Evolutionary conservation across 2,329 filamentous ascomycete genomes (phyloP).

Genomic region (Zymoseptoria pseudotritici): DNA sequence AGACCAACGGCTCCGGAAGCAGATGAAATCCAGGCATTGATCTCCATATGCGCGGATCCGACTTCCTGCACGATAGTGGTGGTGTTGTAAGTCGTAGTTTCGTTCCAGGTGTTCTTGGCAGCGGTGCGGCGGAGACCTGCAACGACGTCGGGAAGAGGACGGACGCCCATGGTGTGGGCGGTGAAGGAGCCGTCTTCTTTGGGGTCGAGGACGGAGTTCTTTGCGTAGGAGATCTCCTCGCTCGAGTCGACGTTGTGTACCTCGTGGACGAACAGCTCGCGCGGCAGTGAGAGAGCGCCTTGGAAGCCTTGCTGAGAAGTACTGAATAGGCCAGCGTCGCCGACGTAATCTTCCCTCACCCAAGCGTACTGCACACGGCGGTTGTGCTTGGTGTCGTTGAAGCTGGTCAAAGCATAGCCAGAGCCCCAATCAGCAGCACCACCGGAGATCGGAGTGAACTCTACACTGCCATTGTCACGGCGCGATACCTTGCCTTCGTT

Average conservation of each 20-base stretch:
- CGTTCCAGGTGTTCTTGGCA: slow-evolving; percentile 19
- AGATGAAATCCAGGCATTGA: slow-evolving; percentile 33
- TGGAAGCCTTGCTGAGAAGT: slow-evolving; percentile 39
- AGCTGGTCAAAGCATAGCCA: slow-evolving; percentile 40
- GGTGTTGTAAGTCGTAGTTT: slow-evolving; percentile 19
- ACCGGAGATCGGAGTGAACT: slow-evolving; percentile 39
- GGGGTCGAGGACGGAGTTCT: slow-evolving; percentile 19
- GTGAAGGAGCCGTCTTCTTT: slow-evolving; percentile 32
- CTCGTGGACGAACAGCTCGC: slow-evolving; percentile 42
- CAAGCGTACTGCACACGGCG: slow-evolving; percentile 43
- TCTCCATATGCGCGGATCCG: slow-evolving; percentile 34
- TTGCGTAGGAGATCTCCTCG: slow-evolving; percentile 20
- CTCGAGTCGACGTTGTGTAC: slow-evolving; percentile 31
- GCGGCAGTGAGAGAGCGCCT: slow-evolving; percentile 37
- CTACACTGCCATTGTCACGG: slow-evolving; percentile 38
- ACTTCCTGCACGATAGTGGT: slow-evolving; percentile 23
- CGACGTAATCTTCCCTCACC: slow-evolving; percentile 37
- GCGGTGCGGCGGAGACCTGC: slow-evolving; percentile 30
- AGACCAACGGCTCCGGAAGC: slow-evolving; percentile 37
- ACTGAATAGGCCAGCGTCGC: slow-evolving; percentile 32
- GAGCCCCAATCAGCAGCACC: slow-evolving; percentile 39
- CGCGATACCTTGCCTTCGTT: slow-evolving; percentile 38
- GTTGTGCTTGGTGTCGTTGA: slow-evolving; percentile 43
- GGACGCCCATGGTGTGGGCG: slow-evolving; percentile 39
- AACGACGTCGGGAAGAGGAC: slow-evolving; percentile 39